Base-by-base conservation (phyloP, 1,139 yeast genomes). In the Lodderomyces parapsilosis region DNA sequence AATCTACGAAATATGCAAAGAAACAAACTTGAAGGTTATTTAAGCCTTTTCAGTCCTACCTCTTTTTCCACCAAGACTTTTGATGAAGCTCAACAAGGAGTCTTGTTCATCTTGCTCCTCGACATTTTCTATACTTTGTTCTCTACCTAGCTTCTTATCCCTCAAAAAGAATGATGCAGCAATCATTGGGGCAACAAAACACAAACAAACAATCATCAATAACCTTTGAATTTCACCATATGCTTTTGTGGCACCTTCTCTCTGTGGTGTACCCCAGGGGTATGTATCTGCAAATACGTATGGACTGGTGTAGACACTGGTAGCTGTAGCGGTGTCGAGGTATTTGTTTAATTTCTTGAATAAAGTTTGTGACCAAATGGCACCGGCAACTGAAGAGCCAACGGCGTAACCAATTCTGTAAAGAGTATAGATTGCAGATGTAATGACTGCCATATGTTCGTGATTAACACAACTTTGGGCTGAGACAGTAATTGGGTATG, bases 361-460 rank as follows among this genome's bases (percentile, higher is more conserved):
- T 22, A 39, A 39, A 6, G 49, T 49, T 46, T 64, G 67, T 18
- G 70, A 56, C 74, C 74, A 68, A 22, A 68, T 57, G 17, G 73
- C 74, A 43, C 71, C 73, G 6, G 71, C 62, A 33, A 68, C 59
- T 18, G 71, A 57, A 18, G 62, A 50, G 13, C 71, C 72, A 39
- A 64, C 56, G 8, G 72, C 71, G 31, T 59, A 55, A 36, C 74
- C 74, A 42, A 68, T 56, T 50, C 70, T 56, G 55, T 65, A 68
- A 19, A 60, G 51, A 5, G 70, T 60, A 45, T 62, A 63, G 41
- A 64, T 59, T 36, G 65, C 56, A 4, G 71, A 60, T 31, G 63
- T 60, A 27, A 66, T 57, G 42, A 63, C 60, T 1, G 74, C 71
- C 68, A 68, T 63, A 51, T 65, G 60, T 51, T 67, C 73, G 50